Evolutionary conservation across 306 rosid genomes (phyloP).

Genomic region (Cicer pinnatifidum): DNA sequence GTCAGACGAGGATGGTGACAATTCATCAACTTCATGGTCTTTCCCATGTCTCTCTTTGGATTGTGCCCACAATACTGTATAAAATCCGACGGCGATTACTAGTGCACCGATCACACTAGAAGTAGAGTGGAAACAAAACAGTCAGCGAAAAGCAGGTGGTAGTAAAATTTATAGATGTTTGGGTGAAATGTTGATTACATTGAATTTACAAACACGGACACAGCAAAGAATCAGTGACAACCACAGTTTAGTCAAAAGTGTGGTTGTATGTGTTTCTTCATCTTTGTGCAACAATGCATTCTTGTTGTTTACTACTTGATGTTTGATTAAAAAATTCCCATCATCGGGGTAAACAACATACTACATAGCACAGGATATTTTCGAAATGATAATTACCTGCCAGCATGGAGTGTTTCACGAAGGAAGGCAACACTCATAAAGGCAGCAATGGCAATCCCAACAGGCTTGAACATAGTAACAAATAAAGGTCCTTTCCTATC

Average conservation of each 20-base stretch:
- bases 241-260: neutral
- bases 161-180: neutral
- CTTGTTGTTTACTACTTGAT: neutral
- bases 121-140: neutral
- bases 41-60: constrained; percentile 45
- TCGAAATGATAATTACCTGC: constrained; percentile 49
- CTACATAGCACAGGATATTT: neutral
- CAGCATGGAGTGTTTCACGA: constrained; percentile 63
- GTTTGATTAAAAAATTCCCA: neutral
- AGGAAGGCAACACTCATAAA: constrained; percentile 61
- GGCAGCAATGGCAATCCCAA: constrained; percentile 71
- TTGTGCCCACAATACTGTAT: constrained; percentile 71
- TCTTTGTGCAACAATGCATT: neutral
- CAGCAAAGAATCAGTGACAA: neutral
- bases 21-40: constrained; percentile 40
- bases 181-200: neutral
- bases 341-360: neutral
- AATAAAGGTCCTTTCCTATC: constrained; percentile 70
- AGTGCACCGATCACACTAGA: constrained; percentile 59
- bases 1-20: constrained; percentile 35
- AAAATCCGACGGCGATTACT: constrained; percentile 57
- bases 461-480: constrained; percentile 67
- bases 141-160: neutral
- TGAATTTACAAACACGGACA: neutral
- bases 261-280: neutral